Evolutionary conservation across 2,329 filamentous ascomycete species (phyloP), one percentile per base, ranked within the genome.

Genomic region (Apiospora pterosperma): DNA sequence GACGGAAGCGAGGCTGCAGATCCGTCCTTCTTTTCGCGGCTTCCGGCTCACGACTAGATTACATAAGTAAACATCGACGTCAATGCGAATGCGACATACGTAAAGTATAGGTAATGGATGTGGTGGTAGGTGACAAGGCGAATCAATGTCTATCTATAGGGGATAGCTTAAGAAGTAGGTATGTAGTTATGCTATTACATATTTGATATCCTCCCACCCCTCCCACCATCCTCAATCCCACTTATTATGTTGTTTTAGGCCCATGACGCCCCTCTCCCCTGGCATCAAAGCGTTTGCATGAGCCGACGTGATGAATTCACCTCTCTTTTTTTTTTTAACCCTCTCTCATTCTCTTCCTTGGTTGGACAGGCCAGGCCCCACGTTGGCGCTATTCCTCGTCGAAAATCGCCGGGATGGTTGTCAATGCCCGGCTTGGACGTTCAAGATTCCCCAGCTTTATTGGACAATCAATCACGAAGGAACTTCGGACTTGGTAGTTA

Each of bases 201-300:
- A 14, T n/a, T 19, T 19, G 7, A 41, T 41, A 41, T 25, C 42
- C 4, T 48, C 28, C 42, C 28, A 11, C 41, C 25, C 41, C 41
- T 44, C n/a, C 21, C 12, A 5, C 4, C 36, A 38, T 34, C 28
- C 41, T 23, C 48, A 52, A 34, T 34, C 48, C 48, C 48, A 55
- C 48, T 55, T 21, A 55, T 55, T 21, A 55, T 55, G 28, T n/a
- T 34, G 28, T 34, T 55, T 55, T 34, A 34, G 48, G 48, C 28
- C 48, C 25, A 19, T 52, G 23, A 52, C 16, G 25, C 2, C 6
- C 23, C 42, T n/a, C n/a, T n/a, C 44, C 25, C 48, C 48, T 55
- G 48, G 6, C 48, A 55, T 55, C 48, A 55, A 55, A 55, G 48
- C 48, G 48, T 55, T n/a, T 55, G 28, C 48, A 55, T 55, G 48